Percentiles rank a stretch among this genome's conserved stretches.
phyloP scores from a whole-genome alignment of 1,284 basidiomycete genomes.

The Afroboletus lepidellus region DNA sequence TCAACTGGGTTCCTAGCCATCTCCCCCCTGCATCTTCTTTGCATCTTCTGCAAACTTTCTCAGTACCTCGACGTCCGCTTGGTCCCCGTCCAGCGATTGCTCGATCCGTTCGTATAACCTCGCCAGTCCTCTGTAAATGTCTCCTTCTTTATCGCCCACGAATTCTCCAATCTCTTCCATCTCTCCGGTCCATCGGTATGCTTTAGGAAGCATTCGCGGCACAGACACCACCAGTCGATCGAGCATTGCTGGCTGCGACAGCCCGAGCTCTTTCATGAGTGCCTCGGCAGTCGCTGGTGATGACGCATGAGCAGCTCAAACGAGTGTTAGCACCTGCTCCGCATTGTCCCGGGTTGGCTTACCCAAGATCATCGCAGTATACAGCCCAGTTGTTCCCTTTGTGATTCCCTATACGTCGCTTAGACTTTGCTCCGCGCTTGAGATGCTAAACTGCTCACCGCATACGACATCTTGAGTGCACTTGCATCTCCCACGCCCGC shows the following conservation, averaged over 20 bases:
- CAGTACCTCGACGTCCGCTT: slow-evolving; percentile 41
- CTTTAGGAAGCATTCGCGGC: slow-evolving; percentile 55
- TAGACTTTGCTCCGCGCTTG: background rate
- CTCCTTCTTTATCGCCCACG: slow-evolving; percentile 45
- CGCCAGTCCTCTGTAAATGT: slow-evolving; percentile 49
- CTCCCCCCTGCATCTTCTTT: slow-evolving; percentile 22
- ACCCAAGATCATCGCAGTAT: slow-evolving; percentile 58
- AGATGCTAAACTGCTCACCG: slow-evolving; percentile 39
- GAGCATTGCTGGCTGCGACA: slow-evolving; percentile 47
- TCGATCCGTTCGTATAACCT: slow-evolving; percentile 46
- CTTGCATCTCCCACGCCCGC: slow-evolving; percentile 56
- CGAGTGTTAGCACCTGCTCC: background rate
- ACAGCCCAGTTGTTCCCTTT: slow-evolving; percentile 56
- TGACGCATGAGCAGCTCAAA: slow-evolving; percentile 50
- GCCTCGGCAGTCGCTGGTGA: slow-evolving; percentile 59
- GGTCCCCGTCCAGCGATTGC: slow-evolving; percentile 36
- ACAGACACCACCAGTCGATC: slow-evolving; percentile 40
- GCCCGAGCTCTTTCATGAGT: slow-evolving; percentile 46
- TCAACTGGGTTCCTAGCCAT: slow-evolving; percentile 14
- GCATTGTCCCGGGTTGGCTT: slow-evolving; percentile 13
- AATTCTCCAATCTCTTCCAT: slow-evolving; percentile 61
- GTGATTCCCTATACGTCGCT: slow-evolving; percentile 44
- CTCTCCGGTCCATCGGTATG: slow-evolving; percentile 59
- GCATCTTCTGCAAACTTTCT: slow-evolving; percentile 46
- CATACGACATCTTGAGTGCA: slow-evolving; percentile 64